Base-by-base conservation (phyloP, 257 asterid species). In the Fraxinus anomala region DNA sequence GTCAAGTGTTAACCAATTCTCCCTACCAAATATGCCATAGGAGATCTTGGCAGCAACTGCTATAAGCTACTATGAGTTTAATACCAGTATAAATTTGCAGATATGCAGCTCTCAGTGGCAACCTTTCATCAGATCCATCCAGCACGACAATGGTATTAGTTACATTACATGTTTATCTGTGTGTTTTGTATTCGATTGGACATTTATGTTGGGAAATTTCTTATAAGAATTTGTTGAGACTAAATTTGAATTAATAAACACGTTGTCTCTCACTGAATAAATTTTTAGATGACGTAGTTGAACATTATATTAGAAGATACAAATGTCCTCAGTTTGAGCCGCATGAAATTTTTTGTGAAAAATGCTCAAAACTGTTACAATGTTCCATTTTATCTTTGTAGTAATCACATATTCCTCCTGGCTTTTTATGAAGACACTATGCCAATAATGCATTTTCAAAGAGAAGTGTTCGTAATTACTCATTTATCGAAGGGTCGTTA, bases 71-170 rank as follows among this genome's bases (percentile, higher is more conserved):
- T 37, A 33, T 67, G 28, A 42, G 61, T 26, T 70, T 26, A 34
- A 51, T 21, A 28, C 24, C 63, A 63, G 37, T 56, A 63, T 11
- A 31, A 56, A 49, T 44, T 44, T 79, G 56, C 94, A 94, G 98
- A 24, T 94, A 94, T 83, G 92, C 96, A 82, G 97, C 97, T 56
- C 87, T 91, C n/a, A 89, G 92, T 59, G 97, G 94, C 10, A 89
- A 84, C 51, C 72, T 78, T 51, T 37, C 89, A 59, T 73, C 89
- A 0, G 77, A 87, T 68, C 81, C 82, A 23, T 73, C 78, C 24
- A 73, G 80, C 21, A 51, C 10, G 26, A 0, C 73, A 78, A 78
- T 37, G 92, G 96, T 93, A 82, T 4, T 78, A 49, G 26, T 19
- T 36, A 19, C 68, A 66, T 24, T 70, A 19, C 24, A 68, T 59